phyloP scores from a whole-genome alignment of 2,329 filamentous ascomycete species.

The Volutella citrinella region DNA sequence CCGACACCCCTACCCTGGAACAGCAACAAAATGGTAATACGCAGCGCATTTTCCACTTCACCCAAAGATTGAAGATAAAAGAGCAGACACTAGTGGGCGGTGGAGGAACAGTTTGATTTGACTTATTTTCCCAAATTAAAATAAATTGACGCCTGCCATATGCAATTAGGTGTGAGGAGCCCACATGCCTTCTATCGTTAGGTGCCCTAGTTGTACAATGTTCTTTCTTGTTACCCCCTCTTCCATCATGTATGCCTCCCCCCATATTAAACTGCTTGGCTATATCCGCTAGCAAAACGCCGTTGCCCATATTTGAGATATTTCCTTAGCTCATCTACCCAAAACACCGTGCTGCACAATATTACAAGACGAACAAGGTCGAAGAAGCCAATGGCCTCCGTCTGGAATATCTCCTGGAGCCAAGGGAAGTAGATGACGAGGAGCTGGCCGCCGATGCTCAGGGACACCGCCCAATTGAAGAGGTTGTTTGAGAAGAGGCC shows the following conservation, averaged over 20 bases:
- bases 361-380: constrained; percentile 72
- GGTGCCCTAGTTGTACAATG: constrained; percentile 14
- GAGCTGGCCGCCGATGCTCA: constrained; percentile 80
- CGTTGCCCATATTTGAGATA: constrained; percentile 62
- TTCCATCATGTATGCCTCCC: constrained; percentile 1
- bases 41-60: no score
- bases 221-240: constrained; percentile 1
- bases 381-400: constrained; percentile 71
- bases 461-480: constrained; percentile 93
- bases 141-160: no score
- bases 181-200: constrained; percentile 14
- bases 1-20: constrained; percentile 18
- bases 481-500: constrained; percentile 82
- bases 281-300: constrained; percentile 60
- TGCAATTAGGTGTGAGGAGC: constrained; percentile 11
- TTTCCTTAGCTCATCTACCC: constrained; percentile 89
- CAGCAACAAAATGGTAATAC: no score
- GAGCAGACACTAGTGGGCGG: no score
- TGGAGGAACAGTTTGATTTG: no score
- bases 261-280: constrained; percentile 56
- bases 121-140: no score
- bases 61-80: no score
- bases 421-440: constrained; percentile 94
- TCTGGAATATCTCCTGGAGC: constrained; percentile 93
- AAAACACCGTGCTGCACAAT: constrained; percentile 88